Base-by-base conservation (phyloP, 2,329 filamentous ascomycete species). In the Venturia pyrina region DNA sequence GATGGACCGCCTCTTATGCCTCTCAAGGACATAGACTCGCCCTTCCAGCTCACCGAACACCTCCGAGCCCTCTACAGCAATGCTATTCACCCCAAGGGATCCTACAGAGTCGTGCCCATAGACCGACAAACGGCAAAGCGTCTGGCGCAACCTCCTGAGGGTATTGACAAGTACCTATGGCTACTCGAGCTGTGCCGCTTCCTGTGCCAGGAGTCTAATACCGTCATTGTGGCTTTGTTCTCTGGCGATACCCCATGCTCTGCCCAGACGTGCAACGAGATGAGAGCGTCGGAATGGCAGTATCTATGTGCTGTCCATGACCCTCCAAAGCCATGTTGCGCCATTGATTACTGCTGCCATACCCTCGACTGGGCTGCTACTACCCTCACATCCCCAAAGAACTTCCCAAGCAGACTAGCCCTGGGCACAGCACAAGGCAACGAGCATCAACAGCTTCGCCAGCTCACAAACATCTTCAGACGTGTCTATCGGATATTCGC, bases 201-300 rank as follows among this genome's bases (percentile, higher is more conserved):
- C 75, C 87, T 99, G 67, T 96, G 93, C 64, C 89, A 93, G 70
- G 93, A 97, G 78, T 93, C 91, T 75, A 99, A 99, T 79, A 87
- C 88, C 69, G 85, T 99, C 66, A 90, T 98, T 70, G 87, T 96
- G 67, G 91, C 91, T 69, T 93, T 99, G 73, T 91, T 99, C 72
- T 90, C 92, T 74, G 95, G 98, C 77, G 84, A 83, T 56, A 93
- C 93, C 7, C 89, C 93, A 3, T 99, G 95, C 79, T 96, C 91
- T 67, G 85, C 90, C 17, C 82, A 83, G 69, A 97, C 95, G 1
- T 99, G 95, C 73, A 92, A 93, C 41, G 95, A 99, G 78, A 99
- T 99, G 95, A 92, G 95, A 73, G 95, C 95, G 2, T 95, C 90
- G 40, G 93, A 99, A 80, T 99, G 95, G 95, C 95, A 99, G 78